These are phyloP conservation scores for Neonothopanus nambi DNA, from an alignment of 1,284 basidiomycete genomes.

Conservation along the genomic window DNA sequence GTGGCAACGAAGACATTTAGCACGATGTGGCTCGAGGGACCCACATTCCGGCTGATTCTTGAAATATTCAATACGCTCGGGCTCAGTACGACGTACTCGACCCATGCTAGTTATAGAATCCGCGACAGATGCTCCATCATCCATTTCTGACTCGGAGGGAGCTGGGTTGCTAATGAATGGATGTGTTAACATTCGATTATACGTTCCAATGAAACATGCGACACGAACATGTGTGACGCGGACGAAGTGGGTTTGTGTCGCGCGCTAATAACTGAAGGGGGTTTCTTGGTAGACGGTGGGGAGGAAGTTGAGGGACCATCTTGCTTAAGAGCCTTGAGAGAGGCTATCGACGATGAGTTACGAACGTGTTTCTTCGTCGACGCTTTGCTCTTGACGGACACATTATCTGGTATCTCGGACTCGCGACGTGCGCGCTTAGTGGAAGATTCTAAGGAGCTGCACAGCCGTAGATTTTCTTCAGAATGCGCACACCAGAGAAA, in stretches of 20 bases:
- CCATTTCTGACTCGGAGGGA: constrained; percentile 38
- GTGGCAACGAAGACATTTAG: constrained; percentile 55
- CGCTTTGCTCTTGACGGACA: constrained; percentile 20
- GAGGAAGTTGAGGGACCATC: constrained; percentile 23
- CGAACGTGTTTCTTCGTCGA: constrained; percentile 31
- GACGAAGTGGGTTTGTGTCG: constrained; percentile 15
- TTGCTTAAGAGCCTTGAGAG: constrained; percentile 24
- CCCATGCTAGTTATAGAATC: constrained; percentile 42
- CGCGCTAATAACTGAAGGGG: constrained; percentile 20
- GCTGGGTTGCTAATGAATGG: constrained; percentile 4
- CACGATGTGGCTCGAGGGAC: constrained; percentile 50
- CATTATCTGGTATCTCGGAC: constrained; percentile 26
- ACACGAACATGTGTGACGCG: constrained; percentile 6
- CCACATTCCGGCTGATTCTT: constrained; percentile 57
- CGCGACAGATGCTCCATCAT: constrained; percentile 48
- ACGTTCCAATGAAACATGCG: neutral
- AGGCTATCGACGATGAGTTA: constrained; percentile 31
- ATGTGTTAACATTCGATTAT: neutral
- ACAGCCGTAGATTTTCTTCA: neutral
- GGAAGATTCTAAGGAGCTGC: constrained; percentile 20
- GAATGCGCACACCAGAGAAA: no score
- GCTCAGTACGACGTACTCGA: constrained; percentile 52
- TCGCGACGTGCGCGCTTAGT: constrained; percentile 33
- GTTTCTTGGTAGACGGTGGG: constrained; percentile 25
- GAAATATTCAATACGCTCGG: constrained; percentile 61